Base-by-base conservation (phyloP, 1,284 basidiomycete species). In the Heterobasidion occidentale region DNA sequence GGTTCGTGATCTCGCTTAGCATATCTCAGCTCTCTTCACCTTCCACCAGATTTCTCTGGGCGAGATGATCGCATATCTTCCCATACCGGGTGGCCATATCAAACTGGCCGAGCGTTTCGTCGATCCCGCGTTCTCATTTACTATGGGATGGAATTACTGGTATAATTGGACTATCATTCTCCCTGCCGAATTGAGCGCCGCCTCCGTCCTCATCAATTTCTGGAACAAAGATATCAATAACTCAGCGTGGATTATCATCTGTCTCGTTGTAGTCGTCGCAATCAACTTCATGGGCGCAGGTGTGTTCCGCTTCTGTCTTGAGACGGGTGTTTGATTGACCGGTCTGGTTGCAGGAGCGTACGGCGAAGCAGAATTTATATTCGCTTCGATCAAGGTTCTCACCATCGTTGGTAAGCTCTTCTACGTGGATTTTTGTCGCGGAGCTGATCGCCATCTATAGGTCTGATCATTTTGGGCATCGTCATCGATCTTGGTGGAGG, bases 111-210 rank as follows among this genome's bases (percentile, higher is more conserved):
- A 80, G 57, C 83, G 88, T 15, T 90, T 89, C 65, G 81, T 89
- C 36, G 80, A 88, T 63, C 82, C 82, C 11, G 82, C 84, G 3
- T 70, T 90, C 51, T 80, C 83, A 0, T 88, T 88, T 63, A 77
- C 84, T 36, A 80, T 84, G 81, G 68, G 84, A 15, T 88, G 83
- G 82, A 84, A 86, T 65, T 86, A 86, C 64, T 81, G 78, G 76
- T 84, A 83, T 62, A 84, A 82, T 68, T 84, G 83, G 78, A 66
- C 66, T 0, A 74, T 81, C 56, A 67, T 82, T 55, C 76, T 86
- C 47, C 69, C 60, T 61, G 84, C 83, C 48, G 87, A 89, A 64
- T 68, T 89, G 36, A 78, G 80, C 27, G 86, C 86, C 12, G 77
- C 83, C 2, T 77, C 86, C 15, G 75, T 88, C 14, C 70, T 90